Conservation (phyloP, 371 early-diverging fungal species). For the Mucor plumbeus region DNA sequence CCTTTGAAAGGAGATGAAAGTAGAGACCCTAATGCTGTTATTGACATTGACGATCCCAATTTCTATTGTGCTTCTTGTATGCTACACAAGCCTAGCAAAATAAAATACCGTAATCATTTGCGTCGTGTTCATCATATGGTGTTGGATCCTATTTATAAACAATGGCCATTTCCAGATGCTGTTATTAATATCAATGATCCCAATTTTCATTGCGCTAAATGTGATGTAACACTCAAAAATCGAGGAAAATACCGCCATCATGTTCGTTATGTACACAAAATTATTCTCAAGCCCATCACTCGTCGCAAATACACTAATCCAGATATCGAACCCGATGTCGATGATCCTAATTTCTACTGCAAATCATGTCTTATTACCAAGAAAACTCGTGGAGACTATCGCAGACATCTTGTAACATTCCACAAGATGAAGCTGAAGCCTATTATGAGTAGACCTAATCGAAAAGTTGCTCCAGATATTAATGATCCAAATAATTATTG, state of each 20-base stretch:
- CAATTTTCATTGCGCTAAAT: not conserved
- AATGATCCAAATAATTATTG: constrained; percentile 3
- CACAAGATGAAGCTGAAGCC: constrained; percentile 1
- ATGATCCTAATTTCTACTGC: constrained; percentile 5
- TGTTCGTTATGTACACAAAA: not conserved
- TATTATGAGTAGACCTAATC: not conserved
- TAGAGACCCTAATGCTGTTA: not conserved
- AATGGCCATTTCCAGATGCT: not conserved
- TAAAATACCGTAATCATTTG: not conserved
- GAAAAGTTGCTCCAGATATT: not conserved
- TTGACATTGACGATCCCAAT: not conserved
- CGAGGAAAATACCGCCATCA: not conserved
- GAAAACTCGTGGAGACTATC: not conserved
- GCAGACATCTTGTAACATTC: not conserved
- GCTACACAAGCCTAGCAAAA: not conserved
- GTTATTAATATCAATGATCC: not conserved
- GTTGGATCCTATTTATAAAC: not conserved
- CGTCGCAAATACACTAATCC: not conserved
- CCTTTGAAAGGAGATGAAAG: not conserved
- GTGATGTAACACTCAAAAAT: not conserved
- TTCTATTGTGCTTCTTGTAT: not conserved
- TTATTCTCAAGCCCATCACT: not conserved
- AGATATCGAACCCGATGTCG: not conserved
- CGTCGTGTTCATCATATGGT: not conserved
- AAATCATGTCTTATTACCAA: not conserved